Evolutionary conservation across 139 green algal species (phyloP), one percentile per base, ranked within the genome.

Genomic region (Haematococcus lacustris): DNA sequence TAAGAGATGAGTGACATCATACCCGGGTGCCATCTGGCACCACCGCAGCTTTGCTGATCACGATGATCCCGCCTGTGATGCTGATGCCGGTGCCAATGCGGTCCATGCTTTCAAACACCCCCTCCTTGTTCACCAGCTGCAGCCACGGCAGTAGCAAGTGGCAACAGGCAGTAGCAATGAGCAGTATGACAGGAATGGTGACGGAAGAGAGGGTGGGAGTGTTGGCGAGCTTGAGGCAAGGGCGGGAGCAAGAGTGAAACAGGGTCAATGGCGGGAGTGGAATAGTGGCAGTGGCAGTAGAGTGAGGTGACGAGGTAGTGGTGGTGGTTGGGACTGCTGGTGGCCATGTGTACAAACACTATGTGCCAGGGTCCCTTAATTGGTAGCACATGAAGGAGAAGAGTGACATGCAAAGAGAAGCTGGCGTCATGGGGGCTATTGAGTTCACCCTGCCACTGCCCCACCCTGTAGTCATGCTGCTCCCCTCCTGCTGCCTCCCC

Each of bases 21-120:
- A 80, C 9, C 5, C 73, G 38, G 38, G 74, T 81, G 30, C 71
- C 62, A 37, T 85, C 79, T 21, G 79, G 75, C 23, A 85, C 38
- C 4, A 77, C 75, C 23, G 67, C 37, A 1, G 51, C 57, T 4
- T 79, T 79, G 21, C 68, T 3, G 1, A 85, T 40, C 4, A 79
- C 47, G n/a, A 81, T 70, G 51, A 85, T 51, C 34, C 75, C 75
- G 41, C 81, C 79, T 2, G 72, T 67, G 30, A 79, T 59, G 61
- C 47, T 69, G 28, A 85, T 64, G 33, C 66, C 71, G 47, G 72
- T 43, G 28, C 37, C 50, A 3, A 74, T 65, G 0, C 75, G 66
- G 67, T 80, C 74, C 38, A 62, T 66, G 4, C 37, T 66, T 38
- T 84, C 79, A 23, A 53, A 57, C 51, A 84, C 41, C 51, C 79